These are phyloP conservation scores for Pseudogymnoascus sp. DNA, from an alignment of 2,329 filamentous ascomycete species.

Conservation along the genomic window DNA sequence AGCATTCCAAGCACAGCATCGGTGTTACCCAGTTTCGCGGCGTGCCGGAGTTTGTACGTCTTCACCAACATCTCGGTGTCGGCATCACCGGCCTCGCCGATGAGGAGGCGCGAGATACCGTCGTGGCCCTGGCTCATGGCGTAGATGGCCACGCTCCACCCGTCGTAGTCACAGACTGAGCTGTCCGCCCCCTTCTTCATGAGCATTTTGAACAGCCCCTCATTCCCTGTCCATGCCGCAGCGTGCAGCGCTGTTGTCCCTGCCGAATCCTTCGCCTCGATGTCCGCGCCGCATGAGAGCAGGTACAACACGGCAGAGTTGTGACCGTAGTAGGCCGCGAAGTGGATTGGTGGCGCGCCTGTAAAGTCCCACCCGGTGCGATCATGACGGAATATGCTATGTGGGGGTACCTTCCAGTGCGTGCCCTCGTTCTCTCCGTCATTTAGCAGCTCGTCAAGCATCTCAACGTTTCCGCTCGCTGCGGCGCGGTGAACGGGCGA, in stretches of 20 bases:
- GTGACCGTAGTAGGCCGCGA: background rate
- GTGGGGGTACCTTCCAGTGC: background rate
- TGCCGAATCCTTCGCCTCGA: background rate
- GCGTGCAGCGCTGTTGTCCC: background rate
- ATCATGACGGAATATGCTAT: background rate
- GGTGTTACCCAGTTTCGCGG: background rate
- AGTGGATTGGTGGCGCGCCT: background rate
- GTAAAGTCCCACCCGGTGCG: background rate
- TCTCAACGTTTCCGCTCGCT: background rate
- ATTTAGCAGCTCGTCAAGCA: background rate
- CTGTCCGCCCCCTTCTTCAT: background rate
- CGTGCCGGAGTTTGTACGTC: background rate
- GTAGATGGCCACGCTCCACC: background rate
- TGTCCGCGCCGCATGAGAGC: background rate
- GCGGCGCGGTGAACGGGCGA: background rate
- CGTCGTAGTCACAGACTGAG: background rate
- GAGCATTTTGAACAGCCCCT: background rate
- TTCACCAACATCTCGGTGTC: background rate
- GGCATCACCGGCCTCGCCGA: background rate
- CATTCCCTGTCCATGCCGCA: background rate
- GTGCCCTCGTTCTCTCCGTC: background rate
- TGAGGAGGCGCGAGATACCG: background rate
- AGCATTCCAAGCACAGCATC: background rate
- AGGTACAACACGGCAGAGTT: background rate
- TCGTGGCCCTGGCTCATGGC: slow-evolving; percentile 1